Percentiles rank a stretch among this genome's conserved stretches.
Evolutionary conservation across 495 filamentous ascomycete species (phyloP).

Genomic region (Xylaria telfairii): DNA sequence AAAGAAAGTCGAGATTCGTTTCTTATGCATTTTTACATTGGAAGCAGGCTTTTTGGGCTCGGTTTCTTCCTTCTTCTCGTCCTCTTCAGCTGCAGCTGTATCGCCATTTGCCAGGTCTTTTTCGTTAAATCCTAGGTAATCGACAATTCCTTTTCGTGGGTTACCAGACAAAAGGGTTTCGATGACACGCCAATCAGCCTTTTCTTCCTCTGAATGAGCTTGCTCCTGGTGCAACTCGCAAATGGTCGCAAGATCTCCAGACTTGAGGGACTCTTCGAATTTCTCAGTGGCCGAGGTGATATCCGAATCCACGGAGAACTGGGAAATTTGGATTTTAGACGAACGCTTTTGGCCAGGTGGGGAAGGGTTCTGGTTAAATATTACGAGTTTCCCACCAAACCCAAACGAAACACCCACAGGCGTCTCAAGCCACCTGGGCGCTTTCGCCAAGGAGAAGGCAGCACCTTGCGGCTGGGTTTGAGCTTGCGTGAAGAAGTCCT

Average conservation of each 20-base stretch:
- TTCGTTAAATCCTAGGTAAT: conserved; percentile 85
- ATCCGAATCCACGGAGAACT: conserved; percentile 85
- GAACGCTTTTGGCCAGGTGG: conserved; percentile 65
- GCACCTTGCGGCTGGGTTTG: conserved; percentile 89
- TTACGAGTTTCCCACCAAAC: conserved; percentile 92
- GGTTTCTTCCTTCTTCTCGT: conserved; percentile 44
- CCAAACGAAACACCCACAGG: conserved; percentile 91
- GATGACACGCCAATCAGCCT: conserved; percentile 93
- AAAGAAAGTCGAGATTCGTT: conserved; percentile 81
- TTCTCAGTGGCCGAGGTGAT: conserved; percentile 82
- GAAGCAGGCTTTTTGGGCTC: conserved; percentile 51
- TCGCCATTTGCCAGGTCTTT: conserved; percentile 59
- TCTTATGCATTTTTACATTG: conserved; percentile 51
- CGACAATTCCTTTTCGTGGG: conserved; percentile 78
- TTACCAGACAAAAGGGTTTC: conserved; percentile 84
- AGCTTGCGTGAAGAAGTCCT: conserved; percentile 95
- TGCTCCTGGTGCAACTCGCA: conserved; percentile 77
- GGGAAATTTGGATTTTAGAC: conserved; percentile 82
- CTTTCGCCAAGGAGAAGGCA: conserved; percentile 82
- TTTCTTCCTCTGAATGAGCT: conserved; percentile 85
- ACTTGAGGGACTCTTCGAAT: conserved; percentile 83
- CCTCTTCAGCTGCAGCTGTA: conserved; percentile 39
- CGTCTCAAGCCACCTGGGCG: conserved; percentile 88
- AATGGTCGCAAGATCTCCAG: conserved; percentile 76
- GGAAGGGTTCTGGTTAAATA: conserved; percentile 64